A percentile compares a stretch with the other conserved stretches of the same genome.
Evolutionary conservation across 2,329 filamentous ascomycete species (phyloP).

Genomic region (Clonostachys rhizophaga): DNA sequence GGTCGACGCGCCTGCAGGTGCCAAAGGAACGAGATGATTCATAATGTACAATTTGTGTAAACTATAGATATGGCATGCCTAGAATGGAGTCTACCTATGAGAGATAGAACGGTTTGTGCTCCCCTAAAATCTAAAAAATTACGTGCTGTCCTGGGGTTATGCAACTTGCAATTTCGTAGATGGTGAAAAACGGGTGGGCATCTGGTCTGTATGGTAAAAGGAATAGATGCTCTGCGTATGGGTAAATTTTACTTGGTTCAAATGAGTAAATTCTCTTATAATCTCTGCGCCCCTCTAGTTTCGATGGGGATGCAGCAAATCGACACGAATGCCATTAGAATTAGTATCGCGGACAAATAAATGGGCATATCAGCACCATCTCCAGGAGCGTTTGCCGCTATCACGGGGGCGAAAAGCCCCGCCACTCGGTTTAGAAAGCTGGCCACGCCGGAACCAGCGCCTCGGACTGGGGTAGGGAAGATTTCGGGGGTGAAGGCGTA

Average conservation of each 20-base stretch:
- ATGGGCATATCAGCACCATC: conserved; percentile 54
- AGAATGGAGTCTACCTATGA: not conserved
- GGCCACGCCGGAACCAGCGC: conserved; percentile 67
- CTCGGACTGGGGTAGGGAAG: conserved; percentile 67
- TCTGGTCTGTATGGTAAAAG: not conserved
- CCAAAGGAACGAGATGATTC: conserved; percentile 34
- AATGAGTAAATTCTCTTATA: conserved; percentile 25
- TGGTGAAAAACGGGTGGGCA: not conserved
- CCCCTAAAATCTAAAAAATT: not conserved
- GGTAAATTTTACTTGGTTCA: not conserved
- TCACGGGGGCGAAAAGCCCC: conserved; percentile 63
- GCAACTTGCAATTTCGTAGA: not conserved
- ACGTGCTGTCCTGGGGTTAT: not conserved
- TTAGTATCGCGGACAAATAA: conserved; percentile 51
- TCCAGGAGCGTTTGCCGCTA: conserved; percentile 57
- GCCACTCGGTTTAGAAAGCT: conserved; percentile 66
- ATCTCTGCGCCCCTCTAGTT: conserved; percentile 52
- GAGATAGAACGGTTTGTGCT: not conserved
- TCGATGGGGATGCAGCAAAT: conserved; percentile 60
- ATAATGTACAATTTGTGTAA: too few species aligned
- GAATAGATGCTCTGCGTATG: not conserved
- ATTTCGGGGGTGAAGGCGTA: conserved; percentile 76
- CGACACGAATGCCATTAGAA: conserved; percentile 53
- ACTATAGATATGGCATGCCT: too few species aligned
- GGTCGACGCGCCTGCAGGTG: conserved; percentile 57